Percentiles rank a stretch among this genome's conserved stretches.
phyloP scores from a whole-genome alignment of 306 rosid genomes.

The Trifolium repens region DNA sequence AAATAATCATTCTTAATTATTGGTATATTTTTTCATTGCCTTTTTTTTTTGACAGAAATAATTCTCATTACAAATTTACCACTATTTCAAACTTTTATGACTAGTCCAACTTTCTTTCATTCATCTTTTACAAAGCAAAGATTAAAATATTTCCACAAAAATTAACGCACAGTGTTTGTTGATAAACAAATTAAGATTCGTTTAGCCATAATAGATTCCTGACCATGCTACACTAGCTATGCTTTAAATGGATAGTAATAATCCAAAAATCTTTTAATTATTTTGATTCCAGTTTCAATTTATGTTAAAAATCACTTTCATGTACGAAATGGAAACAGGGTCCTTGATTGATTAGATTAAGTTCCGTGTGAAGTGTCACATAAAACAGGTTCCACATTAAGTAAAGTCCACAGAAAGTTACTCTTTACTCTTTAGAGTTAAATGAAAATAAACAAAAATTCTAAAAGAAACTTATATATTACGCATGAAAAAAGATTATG shows the following conservation, averaged over 20 bases:
- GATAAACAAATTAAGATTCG: not conserved
- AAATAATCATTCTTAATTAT: no score
- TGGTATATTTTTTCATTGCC: no score
- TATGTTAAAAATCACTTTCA: slow-evolving; percentile 6
- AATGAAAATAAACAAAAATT: not conserved
- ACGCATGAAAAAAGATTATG: not conserved
- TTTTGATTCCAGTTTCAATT: not conserved
- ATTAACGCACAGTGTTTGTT: not conserved
- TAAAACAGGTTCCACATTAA: not conserved
- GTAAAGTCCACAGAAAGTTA: not conserved
- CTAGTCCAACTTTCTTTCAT: not conserved
- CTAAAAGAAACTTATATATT: not conserved
- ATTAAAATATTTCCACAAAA: not conserved
- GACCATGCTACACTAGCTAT: not conserved
- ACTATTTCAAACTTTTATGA: no score
- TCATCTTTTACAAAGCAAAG: not conserved
- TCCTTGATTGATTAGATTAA: not conserved
- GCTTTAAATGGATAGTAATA: not conserved
- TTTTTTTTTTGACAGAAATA: no score
- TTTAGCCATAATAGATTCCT: not conserved
- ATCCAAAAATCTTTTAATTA: not conserved
- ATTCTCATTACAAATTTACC: no score
- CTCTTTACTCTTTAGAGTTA: not conserved
- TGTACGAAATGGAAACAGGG: not conserved
- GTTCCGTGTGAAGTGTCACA: not conserved